These are phyloP conservation scores for Dionaea muscipula DNA, from an alignment of 179 eudicot species.

Conservation along the genomic window DNA sequence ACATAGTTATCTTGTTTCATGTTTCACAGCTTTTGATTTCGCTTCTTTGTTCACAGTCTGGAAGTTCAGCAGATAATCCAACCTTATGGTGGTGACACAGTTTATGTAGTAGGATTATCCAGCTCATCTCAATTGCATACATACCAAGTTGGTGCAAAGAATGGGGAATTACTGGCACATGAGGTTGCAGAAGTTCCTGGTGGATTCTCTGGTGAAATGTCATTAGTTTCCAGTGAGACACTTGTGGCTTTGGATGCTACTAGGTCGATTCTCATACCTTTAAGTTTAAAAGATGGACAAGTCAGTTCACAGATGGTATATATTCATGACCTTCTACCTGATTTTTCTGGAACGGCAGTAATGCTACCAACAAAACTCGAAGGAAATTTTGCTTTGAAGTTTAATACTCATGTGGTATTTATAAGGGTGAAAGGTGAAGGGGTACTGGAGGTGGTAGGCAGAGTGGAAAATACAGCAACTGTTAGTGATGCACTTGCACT, in stretches of 20 bases:
- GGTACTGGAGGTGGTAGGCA: conserved; percentile 43
- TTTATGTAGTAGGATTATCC: conserved; percentile 57
- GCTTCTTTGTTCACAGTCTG: conserved; percentile 37
- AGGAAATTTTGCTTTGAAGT: conserved; percentile 48
- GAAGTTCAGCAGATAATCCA: conserved; percentile 58
- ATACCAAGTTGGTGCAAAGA: conserved; percentile 48
- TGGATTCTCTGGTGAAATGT: conserved; percentile 65
- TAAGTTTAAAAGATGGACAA: conserved; percentile 46
- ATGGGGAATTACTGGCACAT: conserved; percentile 63
- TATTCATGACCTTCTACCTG: conserved; percentile 51
- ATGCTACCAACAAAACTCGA: conserved; percentile 49
- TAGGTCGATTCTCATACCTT: conserved; percentile 34
- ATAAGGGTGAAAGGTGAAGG: conserved; percentile 41
- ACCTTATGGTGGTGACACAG: conserved; percentile 39
- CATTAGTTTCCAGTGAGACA: conserved; percentile 42
- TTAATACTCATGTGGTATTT: conserved; percentile 28
- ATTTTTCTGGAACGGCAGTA: conserved; percentile 44
- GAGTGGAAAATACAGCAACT: conserved; percentile 41
- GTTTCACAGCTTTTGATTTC: conserved; percentile 8
- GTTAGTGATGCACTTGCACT: conserved; percentile 60
- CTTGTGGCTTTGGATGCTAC: conserved; percentile 65
- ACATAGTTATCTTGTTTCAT: conserved; percentile 6
- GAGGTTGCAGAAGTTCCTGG: conserved; percentile 33
- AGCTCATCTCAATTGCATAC: conserved; percentile 41
- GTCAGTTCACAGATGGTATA: conserved; percentile 35